phyloP scores from a whole-genome alignment of 805 yeast genomes.

The Komagataella pastoris region DNA sequence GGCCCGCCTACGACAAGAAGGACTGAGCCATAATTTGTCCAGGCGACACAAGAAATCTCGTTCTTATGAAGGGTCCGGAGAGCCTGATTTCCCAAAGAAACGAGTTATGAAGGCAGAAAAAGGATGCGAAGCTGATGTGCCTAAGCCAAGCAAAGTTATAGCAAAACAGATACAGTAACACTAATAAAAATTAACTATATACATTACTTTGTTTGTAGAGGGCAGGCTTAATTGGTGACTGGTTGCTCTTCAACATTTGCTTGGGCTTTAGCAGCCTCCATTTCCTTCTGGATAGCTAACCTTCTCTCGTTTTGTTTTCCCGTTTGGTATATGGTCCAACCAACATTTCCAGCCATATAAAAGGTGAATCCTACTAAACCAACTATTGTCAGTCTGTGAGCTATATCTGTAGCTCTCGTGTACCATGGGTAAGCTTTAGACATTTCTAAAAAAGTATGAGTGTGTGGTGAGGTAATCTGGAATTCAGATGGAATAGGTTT shows the following conservation, averaged over 20 bases:
- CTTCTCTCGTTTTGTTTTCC: slow-evolving; percentile 37
- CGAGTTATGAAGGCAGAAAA: neutral
- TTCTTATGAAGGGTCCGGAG: neutral
- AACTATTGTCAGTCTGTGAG: slow-evolving; percentile 60
- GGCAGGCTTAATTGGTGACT: neutral
- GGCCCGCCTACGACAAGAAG: neutral
- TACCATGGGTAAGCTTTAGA: slow-evolving; percentile 58
- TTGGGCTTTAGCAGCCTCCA: slow-evolving; percentile 4
- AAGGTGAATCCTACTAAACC: slow-evolving; percentile 42
- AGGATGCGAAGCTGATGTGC: neutral
- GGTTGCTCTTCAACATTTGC: neutral
- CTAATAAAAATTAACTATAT: neutral
- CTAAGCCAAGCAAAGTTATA: neutral
- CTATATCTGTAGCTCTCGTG: slow-evolving; percentile 56
- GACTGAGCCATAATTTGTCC: neutral
- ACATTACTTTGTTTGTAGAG: neutral
- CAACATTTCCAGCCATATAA: slow-evolving; percentile 38
- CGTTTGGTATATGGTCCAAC: slow-evolving; percentile 36
- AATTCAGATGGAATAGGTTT: neutral
- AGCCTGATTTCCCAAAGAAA: neutral
- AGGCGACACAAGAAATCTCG: neutral
- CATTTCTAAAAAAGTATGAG: slow-evolving; percentile 15
- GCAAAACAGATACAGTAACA: neutral
- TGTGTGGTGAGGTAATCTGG: neutral
- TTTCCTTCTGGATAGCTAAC: slow-evolving; percentile 17